phyloP scores from a whole-genome alignment of 345 rosid species.

The Hirschfeldia incana region DNA sequence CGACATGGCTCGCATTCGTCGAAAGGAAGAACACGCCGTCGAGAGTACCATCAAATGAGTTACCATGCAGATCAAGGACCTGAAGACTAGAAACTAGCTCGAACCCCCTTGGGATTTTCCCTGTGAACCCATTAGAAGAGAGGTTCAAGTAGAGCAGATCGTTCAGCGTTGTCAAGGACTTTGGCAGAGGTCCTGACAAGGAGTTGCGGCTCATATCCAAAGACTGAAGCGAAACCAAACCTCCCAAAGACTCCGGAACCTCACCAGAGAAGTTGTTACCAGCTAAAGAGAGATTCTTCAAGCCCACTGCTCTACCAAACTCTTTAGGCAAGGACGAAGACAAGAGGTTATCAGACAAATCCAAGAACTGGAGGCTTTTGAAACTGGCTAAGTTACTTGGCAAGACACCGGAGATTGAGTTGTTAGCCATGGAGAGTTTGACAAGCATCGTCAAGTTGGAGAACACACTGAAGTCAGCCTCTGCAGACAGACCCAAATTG shows the following conservation, averaged over 20 bases:
- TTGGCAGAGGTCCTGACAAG: constrained; percentile 72
- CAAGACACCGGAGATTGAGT: constrained; percentile 70
- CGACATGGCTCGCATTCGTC: constrained; percentile 79
- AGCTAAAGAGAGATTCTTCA: constrained; percentile 72
- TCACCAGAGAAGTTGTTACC: constrained; percentile 92
- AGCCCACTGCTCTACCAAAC: constrained; percentile 63
- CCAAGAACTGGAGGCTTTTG: constrained; percentile 74
- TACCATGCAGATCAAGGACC: constrained; percentile 82
- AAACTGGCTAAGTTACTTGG: constrained; percentile 69
- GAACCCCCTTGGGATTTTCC: constrained; percentile 74
- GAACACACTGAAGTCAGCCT: constrained; percentile 76
- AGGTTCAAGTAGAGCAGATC: constrained; percentile 64
- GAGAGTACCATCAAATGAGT: constrained; percentile 71
- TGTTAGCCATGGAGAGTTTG: constrained; percentile 86
- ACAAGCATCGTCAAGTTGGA: constrained; percentile 85
- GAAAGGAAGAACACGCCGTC: constrained; percentile 77
- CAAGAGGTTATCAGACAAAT: constrained; percentile 77
- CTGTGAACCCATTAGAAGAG: constrained; percentile 66
- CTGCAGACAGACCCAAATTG: constrained; percentile 75
- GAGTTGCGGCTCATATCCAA: constrained; percentile 87
- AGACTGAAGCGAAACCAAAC: constrained; percentile 67
- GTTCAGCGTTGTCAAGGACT: constrained; percentile 59
- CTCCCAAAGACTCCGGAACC: constrained; percentile 68
- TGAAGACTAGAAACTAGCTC: constrained; percentile 63
- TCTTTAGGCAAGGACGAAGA: constrained; percentile 59